A percentile compares a stretch with the other conserved stretches of the same genome.
Evolutionary conservation across 2,329 filamentous ascomycete genomes (phyloP).

Genomic region (Emericellopsis cladophorae): DNA sequence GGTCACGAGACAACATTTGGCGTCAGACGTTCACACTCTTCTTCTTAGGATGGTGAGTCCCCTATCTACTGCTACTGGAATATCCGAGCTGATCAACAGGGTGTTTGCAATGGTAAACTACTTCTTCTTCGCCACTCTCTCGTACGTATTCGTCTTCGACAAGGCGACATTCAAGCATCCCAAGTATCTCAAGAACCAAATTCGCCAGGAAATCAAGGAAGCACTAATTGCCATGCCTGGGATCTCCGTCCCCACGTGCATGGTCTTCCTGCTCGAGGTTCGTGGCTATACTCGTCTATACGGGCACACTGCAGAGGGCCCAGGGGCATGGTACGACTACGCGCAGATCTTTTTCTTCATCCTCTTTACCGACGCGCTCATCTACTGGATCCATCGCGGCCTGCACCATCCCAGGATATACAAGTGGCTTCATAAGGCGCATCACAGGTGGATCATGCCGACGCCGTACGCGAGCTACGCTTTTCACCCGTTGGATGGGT

Average conservation of each 20-base stretch:
- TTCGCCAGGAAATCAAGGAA: constrained; percentile 27
- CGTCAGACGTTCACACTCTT: constrained; percentile 25
- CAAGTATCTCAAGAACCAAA: constrained; percentile 33
- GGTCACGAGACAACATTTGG: constrained; percentile 25
- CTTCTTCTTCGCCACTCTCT: constrained; percentile 56
- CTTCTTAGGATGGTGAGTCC: constrained; percentile 20
- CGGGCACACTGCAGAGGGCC: constrained; percentile 12
- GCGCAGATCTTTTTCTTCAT: constrained; percentile 26
- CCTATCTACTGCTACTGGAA: background rate
- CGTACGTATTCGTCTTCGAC: constrained; percentile 56
- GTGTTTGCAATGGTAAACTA: constrained; percentile 26
- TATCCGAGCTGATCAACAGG: constrained; percentile 1
- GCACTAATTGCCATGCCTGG: constrained; percentile 20
- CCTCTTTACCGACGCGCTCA: constrained; percentile 29
- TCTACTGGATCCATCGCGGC: constrained; percentile 34
- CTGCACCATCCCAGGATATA: constrained; percentile 32
- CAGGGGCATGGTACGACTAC: constrained; percentile 17
- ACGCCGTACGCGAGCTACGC: constrained; percentile 32
- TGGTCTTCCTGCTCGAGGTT: constrained; percentile 32
- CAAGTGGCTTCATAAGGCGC: constrained; percentile 33
- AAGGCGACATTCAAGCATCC: constrained; percentile 31
- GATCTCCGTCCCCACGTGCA: constrained; percentile 22
- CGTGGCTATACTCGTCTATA: constrained; percentile 31
- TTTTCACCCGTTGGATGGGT: constrained; percentile 33
- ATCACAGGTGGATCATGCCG: constrained; percentile 35